These are phyloP conservation scores for Fomitopsis pulvina DNA, from an alignment of 768 basidiomycete genomes.

Conservation along the genomic window DNA sequence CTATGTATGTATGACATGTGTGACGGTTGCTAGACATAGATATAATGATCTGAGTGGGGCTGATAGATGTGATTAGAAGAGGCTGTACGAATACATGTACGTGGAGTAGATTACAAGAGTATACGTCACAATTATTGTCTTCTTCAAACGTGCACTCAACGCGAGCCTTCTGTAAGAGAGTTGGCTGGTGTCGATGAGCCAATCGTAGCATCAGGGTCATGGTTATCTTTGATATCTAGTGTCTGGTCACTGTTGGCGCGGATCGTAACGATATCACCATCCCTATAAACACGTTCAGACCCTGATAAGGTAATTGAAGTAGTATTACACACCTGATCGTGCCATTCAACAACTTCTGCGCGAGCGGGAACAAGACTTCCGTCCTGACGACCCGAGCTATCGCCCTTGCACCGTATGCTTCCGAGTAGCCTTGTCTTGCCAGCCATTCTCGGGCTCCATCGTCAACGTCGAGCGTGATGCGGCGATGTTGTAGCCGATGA, in stretches of 20 bases:
- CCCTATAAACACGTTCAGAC: conserved; percentile 24
- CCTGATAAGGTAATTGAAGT: neutral
- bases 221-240: conserved; percentile 33
- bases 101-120: neutral
- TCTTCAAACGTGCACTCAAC: neutral
- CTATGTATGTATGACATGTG: neutral
- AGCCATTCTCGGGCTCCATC: conserved; percentile 60
- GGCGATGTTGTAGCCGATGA: conserved; percentile 50
- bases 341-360: conserved; percentile 72
- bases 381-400: conserved; percentile 83
- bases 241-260: conserved; percentile 22
- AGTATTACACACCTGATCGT: conserved; percentile 53
- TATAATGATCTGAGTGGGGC: neutral
- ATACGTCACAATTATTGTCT: neutral
- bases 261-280: conserved; percentile 38
- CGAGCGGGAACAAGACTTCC: conserved; percentile 77
- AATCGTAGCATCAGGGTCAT: conserved; percentile 24
- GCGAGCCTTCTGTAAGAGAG: neutral
- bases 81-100: neutral
- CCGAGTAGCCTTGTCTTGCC: conserved; percentile 72
- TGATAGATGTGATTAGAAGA: neutral
- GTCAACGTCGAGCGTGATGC: conserved; percentile 70
- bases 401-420: conserved; percentile 81
- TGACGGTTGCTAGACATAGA: neutral
- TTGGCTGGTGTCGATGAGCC: conserved; percentile 5